Conservation (phyloP, 176 grass and related monocot species). For the Aegilops tauschii region DNA sequence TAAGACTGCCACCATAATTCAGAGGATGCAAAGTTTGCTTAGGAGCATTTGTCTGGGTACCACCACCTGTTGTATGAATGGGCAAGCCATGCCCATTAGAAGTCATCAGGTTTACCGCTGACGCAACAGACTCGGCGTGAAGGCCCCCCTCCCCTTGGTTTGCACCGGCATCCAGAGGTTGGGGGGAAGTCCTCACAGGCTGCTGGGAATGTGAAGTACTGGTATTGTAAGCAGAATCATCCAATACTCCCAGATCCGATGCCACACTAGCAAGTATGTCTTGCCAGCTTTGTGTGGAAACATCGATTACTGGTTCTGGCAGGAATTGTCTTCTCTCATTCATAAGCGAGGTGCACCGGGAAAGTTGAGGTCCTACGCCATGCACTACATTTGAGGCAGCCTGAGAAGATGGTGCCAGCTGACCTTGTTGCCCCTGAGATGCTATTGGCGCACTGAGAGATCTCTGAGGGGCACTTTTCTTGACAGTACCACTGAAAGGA, state of each 20-base stretch:
- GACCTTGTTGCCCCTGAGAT: conserved; percentile 32
- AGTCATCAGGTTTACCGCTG: not conserved
- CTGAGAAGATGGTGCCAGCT: conserved; percentile 14
- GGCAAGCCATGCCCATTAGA: conserved; percentile 13
- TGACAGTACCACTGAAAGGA: conserved; percentile 25
- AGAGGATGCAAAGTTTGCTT: not conserved
- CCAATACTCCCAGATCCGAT: conserved; percentile 57
- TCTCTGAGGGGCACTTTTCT: conserved; percentile 42
- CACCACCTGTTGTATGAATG: not conserved
- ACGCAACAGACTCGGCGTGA: conserved; percentile 14
- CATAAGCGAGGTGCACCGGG: conserved; percentile 24
- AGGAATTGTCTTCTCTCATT: conserved; percentile 30
- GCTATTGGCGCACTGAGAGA: conserved; percentile 45
- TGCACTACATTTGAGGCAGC: conserved; percentile 25
- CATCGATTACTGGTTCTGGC: conserved; percentile 33
- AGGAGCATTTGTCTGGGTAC: conserved; percentile 16
- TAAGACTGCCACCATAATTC: conserved; percentile 10
- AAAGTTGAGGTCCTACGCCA: conserved; percentile 10
- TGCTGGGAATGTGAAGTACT: conserved; percentile 21
- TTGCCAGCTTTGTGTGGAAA: conserved; percentile 71
- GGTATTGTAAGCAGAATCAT: conserved; percentile 14
- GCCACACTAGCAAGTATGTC: conserved; percentile 78
- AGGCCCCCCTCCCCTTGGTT: not conserved
- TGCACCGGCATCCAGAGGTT: conserved; percentile 14
- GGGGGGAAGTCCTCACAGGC: not conserved